Percentiles rank a stretch among this genome's conserved stretches.
Conservation (phyloP, 192 early-diverging fungal genomes). For the Coemansia sp. region DNA sequence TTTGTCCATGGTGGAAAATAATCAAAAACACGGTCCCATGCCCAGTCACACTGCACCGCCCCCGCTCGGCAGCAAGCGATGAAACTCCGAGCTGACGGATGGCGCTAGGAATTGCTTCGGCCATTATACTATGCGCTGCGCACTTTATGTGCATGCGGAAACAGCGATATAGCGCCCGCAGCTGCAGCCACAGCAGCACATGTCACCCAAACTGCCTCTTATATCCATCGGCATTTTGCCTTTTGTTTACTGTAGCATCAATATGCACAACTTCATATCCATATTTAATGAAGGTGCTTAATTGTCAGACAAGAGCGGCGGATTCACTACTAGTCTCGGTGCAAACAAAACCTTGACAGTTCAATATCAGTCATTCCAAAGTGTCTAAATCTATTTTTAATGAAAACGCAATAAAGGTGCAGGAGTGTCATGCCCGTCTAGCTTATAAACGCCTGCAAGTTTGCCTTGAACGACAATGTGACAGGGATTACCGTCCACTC, state of each 20-base stretch:
- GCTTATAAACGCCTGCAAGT: constrained; percentile 30
- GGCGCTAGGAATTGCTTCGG: not conserved
- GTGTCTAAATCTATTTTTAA: not conserved
- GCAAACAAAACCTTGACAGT: not conserved
- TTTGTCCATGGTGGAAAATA: not conserved
- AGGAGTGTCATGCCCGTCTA: constrained; percentile 10
- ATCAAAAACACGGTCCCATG: not conserved
- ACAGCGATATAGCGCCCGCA: constrained; percentile 10
- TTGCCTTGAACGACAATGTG: constrained; percentile 34
- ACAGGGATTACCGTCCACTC: constrained; percentile 48
- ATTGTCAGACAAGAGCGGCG: not conserved
- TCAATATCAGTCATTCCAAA: not conserved
- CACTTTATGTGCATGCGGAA: not conserved
- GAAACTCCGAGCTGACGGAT: not conserved
- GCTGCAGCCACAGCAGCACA: not conserved
- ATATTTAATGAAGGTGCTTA: not conserved
- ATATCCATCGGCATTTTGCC: not conserved
- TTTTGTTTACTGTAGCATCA: not conserved
- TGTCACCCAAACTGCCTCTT: not conserved
- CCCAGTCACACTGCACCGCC: constrained; percentile 1
- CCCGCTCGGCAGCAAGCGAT: constrained; percentile 1
- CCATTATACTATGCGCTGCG: not conserved
- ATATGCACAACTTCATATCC: not conserved
- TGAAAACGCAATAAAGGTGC: constrained; percentile 2
- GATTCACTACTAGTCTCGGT: not conserved